Evolutionary conservation across 106 monocot species (phyloP), one percentile per base, ranked within the genome.

Genomic region (Hemerocallis citrina): DNA sequence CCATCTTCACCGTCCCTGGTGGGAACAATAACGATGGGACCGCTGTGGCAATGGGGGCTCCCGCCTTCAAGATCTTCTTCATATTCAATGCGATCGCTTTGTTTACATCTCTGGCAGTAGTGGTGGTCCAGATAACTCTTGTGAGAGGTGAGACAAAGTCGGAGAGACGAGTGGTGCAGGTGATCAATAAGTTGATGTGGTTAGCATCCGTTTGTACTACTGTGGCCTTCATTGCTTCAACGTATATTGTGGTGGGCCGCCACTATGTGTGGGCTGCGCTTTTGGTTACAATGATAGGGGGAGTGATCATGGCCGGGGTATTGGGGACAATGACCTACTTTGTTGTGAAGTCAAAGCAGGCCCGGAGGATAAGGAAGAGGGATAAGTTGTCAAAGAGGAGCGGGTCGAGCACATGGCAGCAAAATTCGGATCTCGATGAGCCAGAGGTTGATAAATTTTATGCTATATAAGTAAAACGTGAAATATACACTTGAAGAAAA

Each of bases 321-420:
- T n/a, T n/a, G n/a, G n/a, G n/a, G n/a, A n/a, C n/a, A n/a, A 84
- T 84, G 83, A 75, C 75, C n/a, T 84, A 72, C 20, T 79, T 61
- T 60, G 83, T 84, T 16, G 63, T 79, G 33, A 71, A 75, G 25
- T 83, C 77, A 15, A 83, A 77, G 57, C 64, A 67, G 21, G 71
- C 29, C 34, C 64, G 82, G 10, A 61, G 55, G 14, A 74, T 83
- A 17, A 74, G 82, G 66, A 83, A 74, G 62, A 74, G 68, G 44
- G 68, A 72, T 33, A 83, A 67, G 63, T 65, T 61, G 21, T 81
- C 76, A 31, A 64, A 47, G 72, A 72, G 73, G 34, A 82, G 77
- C 36, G 70, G 74, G 9, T 83, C 78, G 14, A 78, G 60, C 45
- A 78, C 82, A 0, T 77, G 66, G 78, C 66, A 74, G 6, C 46